A percentile compares a stretch with the other conserved stretches of the same genome.
Evolutionary conservation across 257 asterid genomes (phyloP).

Genomic region (Solanum rostratum): DNA sequence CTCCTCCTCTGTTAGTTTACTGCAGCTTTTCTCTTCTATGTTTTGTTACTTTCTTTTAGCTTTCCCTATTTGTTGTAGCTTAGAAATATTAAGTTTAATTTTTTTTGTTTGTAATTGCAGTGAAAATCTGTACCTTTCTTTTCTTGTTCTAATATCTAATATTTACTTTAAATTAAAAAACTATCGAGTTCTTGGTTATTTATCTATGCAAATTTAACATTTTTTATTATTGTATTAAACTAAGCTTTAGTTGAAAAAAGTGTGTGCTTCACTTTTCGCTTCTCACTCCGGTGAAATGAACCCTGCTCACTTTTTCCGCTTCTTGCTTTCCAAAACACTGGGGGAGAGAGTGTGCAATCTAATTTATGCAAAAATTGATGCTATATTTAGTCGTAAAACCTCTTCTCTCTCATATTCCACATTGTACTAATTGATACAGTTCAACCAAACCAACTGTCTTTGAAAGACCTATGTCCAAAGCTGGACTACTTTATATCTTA

Average conservation of each 20-base stretch:
- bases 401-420: not conserved
- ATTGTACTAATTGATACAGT: not conserved
- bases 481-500: not conserved
- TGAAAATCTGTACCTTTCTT: not conserved
- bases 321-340: not conserved
- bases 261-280: not conserved
- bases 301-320: not conserved
- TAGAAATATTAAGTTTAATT: too few relatives aligned
- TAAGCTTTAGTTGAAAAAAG: not conserved
- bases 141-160: not conserved
- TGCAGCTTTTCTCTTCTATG: too few relatives aligned
- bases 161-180: too few relatives aligned
- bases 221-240: not conserved
- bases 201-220: not conserved
- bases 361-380: not conserved
- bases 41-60: too few relatives aligned
- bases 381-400: not conserved
- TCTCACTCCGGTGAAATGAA: not conserved
- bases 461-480: not conserved
- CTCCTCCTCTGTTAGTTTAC: too few relatives aligned
- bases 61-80: not conserved
- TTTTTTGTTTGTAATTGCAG: not conserved
- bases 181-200: too few relatives aligned
- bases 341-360: not conserved
- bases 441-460: not conserved